Evolutionary conservation across 2,329 filamentous ascomycete species (phyloP).

Genomic region (Phaeosphaeriaceae sp.): DNA sequence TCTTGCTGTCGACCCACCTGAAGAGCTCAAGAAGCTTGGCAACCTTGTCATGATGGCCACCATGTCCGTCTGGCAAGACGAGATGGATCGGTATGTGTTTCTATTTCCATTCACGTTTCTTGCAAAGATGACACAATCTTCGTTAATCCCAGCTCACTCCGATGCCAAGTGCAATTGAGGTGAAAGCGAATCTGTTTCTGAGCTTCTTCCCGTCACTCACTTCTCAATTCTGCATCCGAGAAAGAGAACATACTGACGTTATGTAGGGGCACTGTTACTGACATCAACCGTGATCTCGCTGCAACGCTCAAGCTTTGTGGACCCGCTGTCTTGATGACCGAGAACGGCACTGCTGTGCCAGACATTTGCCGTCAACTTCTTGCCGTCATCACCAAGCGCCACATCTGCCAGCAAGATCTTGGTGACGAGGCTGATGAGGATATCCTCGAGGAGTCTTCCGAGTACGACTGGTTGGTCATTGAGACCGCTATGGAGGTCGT

Average conservation of each 20-base stretch:
- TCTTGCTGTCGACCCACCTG: slow-evolving; percentile 77
- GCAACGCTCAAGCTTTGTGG: slow-evolving; percentile 91
- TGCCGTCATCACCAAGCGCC: slow-evolving; percentile 84
- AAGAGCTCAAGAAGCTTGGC: slow-evolving; percentile 82
- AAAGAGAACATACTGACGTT: slow-evolving; percentile 24
- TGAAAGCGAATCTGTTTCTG: slow-evolving; percentile 76
- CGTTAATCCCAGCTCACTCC: slow-evolving; percentile 99
- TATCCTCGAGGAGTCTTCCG: slow-evolving; percentile 75
- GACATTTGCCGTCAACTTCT: slow-evolving; percentile 78
- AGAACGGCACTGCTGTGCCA: slow-evolving; percentile 69
- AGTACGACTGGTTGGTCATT: slow-evolving; percentile 97
- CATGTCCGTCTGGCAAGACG: slow-evolving; percentile 84
- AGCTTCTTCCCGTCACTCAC: slow-evolving; percentile 53
- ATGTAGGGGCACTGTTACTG: slow-evolving; percentile 81
- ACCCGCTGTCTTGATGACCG: slow-evolving; percentile 79
- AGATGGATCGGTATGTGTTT: slow-evolving; percentile 85
- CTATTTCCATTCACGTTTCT: slow-evolving; percentile 9
- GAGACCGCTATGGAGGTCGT: slow-evolving; percentile 94
- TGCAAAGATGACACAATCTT: slow-evolving; percentile 76
- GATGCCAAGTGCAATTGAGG: slow-evolving; percentile 88
- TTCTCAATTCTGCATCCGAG: slow-evolving; percentile 18
- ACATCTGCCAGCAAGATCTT: slow-evolving; percentile 91
- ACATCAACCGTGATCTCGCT: slow-evolving; percentile 92
- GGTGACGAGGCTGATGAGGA: slow-evolving; percentile 78
- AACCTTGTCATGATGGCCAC: slow-evolving; percentile 86